Evolutionary conservation across 2,329 filamentous ascomycete genomes (phyloP).

Genomic region (Apiospora rasikravindrae): DNA sequence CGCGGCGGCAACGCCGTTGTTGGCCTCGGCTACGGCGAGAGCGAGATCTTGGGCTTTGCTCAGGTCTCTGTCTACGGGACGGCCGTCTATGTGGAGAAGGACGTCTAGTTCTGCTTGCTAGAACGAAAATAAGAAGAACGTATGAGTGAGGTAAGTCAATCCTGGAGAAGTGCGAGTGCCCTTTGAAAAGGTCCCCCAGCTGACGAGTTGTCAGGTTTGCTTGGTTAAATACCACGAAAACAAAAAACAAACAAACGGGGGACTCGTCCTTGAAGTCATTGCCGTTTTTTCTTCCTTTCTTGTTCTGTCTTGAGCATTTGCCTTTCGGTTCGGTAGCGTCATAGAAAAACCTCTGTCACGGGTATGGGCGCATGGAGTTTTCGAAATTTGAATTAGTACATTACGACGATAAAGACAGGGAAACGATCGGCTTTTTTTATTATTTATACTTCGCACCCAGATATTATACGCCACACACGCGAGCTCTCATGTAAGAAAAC

Average conservation of each 20-base stretch:
- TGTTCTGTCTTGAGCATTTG: neutral
- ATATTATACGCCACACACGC: neutral
- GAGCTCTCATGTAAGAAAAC: neutral
- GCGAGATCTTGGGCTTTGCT: conserved; percentile 31
- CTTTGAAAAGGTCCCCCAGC: neutral
- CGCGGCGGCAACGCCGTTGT: conserved; percentile 34
- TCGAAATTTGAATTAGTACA: neutral
- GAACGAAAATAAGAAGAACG: neutral
- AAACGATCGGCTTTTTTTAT: neutral
- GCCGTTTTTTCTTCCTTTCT: neutral
- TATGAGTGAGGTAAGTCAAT: neutral
- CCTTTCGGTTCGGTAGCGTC: neutral
- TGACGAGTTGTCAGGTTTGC: neutral
- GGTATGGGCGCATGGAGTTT: neutral
- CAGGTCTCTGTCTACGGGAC: conserved; percentile 34
- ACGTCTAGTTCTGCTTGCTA: neutral
- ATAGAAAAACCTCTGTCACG: conserved; percentile 3
- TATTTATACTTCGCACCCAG: neutral
- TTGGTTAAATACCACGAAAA: neutral
- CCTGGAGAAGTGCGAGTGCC: neutral
- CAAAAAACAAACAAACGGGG: neutral
- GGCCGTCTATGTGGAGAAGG: conserved; percentile 34
- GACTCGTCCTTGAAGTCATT: neutral
- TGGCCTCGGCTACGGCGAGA: conserved; percentile 30
- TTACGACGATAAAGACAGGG: neutral